Base-by-base conservation (phyloP, 139 green algal species). In the Medakamo hakoo region DNA sequence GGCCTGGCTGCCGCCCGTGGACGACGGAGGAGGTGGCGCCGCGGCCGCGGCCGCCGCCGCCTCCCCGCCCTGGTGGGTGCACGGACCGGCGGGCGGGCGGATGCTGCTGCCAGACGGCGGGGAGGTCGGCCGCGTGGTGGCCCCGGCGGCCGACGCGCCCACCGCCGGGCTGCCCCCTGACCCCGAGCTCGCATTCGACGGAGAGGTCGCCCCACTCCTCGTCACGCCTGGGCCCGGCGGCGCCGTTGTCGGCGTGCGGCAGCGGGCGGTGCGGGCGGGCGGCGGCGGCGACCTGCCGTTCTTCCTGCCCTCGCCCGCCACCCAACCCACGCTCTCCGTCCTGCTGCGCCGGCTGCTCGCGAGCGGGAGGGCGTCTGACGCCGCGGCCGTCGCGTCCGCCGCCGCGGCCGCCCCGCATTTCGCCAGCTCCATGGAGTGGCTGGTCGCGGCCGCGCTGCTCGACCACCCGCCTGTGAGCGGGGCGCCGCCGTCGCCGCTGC, bases 101-200 rank as follows among this genome's bases (percentile, higher is more conserved):
- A n/a, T n/a, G n/a, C n/a, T n/a, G n/a, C n/a, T n/a, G n/a, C n/a
- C n/a, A n/a, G n/a, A n/a, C n/a, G n/a, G n/a, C n/a, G n/a, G n/a
- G n/a, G n/a, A n/a, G n/a, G n/a, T n/a, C n/a, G n/a, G n/a, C n/a
- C n/a, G n/a, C n/a, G n/a, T n/a, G n/a, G n/a, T n/a, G n/a, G n/a
- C n/a, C n/a, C n/a, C n/a, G n/a, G n/a, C n/a, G n/a, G n/a, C n/a
- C n/a, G n/a, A n/a, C n/a, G n/a, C 40, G 9, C 40, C 9, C 40
- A 52, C 40, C 9, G 9, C 40, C 16, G 9, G 9, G 9, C 40
- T 52, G 22, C 55, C 61, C 23, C 71, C 63, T 0, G 91, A 97
- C 72, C 84, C 89, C 0, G 91, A 97, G 84, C 84, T 97, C 22
- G 91, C 95, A 64, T 97, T 97, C 68, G 91, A 97, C 74, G 64